Conservation (phyloP, 2,329 filamentous ascomycete species). For the Basipetospora chlamydospora region DNA sequence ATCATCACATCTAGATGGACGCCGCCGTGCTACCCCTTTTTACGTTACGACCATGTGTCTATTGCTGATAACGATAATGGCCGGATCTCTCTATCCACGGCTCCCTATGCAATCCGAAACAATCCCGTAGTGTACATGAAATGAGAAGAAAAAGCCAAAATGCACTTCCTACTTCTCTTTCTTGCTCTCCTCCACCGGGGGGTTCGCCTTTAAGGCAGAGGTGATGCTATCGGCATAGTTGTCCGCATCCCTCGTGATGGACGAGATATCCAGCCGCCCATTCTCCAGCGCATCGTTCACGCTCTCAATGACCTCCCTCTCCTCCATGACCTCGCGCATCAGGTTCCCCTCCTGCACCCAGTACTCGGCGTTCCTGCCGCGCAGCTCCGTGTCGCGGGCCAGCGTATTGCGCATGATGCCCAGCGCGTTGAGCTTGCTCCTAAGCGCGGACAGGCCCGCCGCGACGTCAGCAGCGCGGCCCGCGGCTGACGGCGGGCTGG, state of each 20-base stretch:
- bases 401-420: slow-evolving; percentile 71
- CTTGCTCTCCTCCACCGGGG: slow-evolving; percentile 6
- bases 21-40: too few species aligned
- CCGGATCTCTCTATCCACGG: too few species aligned
- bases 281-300: slow-evolving; percentile 52
- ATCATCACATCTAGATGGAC: too few species aligned
- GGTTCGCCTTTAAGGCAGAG: slow-evolving; percentile 14
- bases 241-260: slow-evolving; percentile 50
- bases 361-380: slow-evolving; percentile 53
- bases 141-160: not conserved
- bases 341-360: slow-evolving; percentile 66
- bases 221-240: slow-evolving; percentile 35
- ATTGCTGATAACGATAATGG: too few species aligned
- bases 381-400: slow-evolving; percentile 56
- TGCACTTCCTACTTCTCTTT: not conserved
- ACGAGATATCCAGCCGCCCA: slow-evolving; percentile 43
- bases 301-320: slow-evolving; percentile 57
- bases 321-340: slow-evolving; percentile 64
- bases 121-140: too few species aligned
- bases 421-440: slow-evolving; percentile 55
- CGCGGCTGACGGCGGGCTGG: slow-evolving; percentile 41
- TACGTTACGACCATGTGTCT: too few species aligned
- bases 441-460: slow-evolving; percentile 40
- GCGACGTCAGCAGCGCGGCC: slow-evolving; percentile 51
- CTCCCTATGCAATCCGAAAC: too few species aligned